Base-by-base conservation (phyloP, 192 early-diverging fungal genomes). In the Coemansia sp. region DNA sequence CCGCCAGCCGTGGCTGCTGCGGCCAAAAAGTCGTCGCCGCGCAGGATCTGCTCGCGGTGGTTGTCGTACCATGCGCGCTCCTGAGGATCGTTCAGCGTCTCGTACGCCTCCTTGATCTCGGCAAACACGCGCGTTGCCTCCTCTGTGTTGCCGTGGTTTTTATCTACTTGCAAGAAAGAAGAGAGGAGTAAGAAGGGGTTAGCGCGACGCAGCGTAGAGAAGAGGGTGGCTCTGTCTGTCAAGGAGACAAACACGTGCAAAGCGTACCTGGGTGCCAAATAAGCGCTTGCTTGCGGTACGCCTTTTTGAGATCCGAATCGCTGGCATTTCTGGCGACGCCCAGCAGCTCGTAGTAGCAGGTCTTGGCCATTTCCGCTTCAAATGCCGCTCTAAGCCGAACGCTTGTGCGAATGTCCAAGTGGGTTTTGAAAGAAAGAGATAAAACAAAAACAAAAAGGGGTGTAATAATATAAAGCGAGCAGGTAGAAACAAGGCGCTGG, bases 11-110 rank as follows among this genome's bases (percentile, higher is more conserved):
- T 23, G 25, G 25, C 50, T 61, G 51, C 23, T 2, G 65, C 86
- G 63, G 73, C 62, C 14, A 29, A 27, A 27, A 52, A 45, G 46
- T 79, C 84, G 69, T 89, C 87, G 57, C 89, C 93, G 36, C 92
- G 87, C 55, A 97, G 79, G 68, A 98, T 98, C 45, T 89, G 87
- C 64, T 95, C 93, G 58, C 94, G 82, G 71, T 97, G 95, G 52
- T 87, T 85, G 74, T 98, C 95, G 71, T 93, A 93, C 95, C 95
- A 98, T 13, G 90, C 80, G n/a, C 94, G 90, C 78, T 98, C 95
- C 47, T 96, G 89, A 16, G 88, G 87, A 78, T 99, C 94, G 36
- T 86, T 91, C 32, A 99, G 78, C 1, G 93, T 89, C 67, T 97
- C 92, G 71, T 98, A 97, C 6, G 97, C 97, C 58, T 93, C 84